Conservation (phyloP, 805 yeast species). For the Metschnikowia picachoensis region DNA sequence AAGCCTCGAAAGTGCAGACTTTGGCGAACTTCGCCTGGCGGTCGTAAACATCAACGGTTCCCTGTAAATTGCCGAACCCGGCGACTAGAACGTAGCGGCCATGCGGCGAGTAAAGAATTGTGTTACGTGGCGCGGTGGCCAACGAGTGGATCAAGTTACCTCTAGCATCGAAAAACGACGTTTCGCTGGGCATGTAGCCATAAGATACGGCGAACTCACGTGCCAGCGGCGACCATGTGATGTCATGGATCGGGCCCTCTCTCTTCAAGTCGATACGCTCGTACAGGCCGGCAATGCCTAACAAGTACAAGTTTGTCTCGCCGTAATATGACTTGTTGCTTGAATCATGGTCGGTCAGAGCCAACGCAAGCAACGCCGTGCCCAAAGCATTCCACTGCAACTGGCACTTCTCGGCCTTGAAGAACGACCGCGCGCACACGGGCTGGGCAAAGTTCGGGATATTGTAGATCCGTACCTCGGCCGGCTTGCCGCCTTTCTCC, state of each 20-base stretch:
- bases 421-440: conserved; percentile 80
- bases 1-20: conserved; percentile 79
- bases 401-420: conserved; percentile 92
- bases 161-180: conserved; percentile 90
- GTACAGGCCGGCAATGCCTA: conserved; percentile 90
- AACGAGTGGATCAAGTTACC: conserved; percentile 82
- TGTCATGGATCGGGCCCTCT: conserved; percentile 97
- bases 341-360: conserved; percentile 93
- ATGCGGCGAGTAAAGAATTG: conserved; percentile 89
- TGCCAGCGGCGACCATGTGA: conserved; percentile 94
- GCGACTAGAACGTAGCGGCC: conserved; percentile 89
- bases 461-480: conserved; percentile 78
- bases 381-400: conserved; percentile 94
- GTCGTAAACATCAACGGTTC: conserved; percentile 91
- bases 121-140: conserved; percentile 85
- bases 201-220: conserved; percentile 96
- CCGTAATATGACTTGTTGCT: conserved; percentile 95
- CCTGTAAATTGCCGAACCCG: conserved; percentile 97
- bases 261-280: conserved; percentile 84
- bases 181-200: conserved; percentile 96
- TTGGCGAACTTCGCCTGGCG: conserved; percentile 80
- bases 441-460: conserved; percentile 74
- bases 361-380: conserved; percentile 87
- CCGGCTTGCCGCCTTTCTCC: conserved; percentile 84
- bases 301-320: conserved; percentile 84